Base-by-base conservation (phyloP, 495 filamentous ascomycete species). In the Mytilinidion resinicola region DNA sequence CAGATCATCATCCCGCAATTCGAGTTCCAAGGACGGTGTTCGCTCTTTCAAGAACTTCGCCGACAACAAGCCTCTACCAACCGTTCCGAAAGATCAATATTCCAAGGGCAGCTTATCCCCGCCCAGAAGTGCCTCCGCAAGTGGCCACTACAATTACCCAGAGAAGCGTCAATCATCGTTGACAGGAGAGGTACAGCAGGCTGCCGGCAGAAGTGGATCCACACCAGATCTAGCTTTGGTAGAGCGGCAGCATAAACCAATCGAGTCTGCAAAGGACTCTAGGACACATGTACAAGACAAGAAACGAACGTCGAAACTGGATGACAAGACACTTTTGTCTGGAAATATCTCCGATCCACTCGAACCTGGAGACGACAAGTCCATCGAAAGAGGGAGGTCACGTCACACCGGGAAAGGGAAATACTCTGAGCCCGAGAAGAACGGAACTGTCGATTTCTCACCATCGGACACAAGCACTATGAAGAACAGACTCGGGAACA, bases 41-140 rank as follows among this genome's bases (percentile, higher is more conserved):
- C 55, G 63, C 9, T 50, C 55, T 8, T 62, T 62, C 33, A 35
- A 59, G 20, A 62, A 56, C 34, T 56, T 55, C 30, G 36, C 56
- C 20, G 53, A 60, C 21, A 61, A 61, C 51, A 66, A 66, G 41
- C 63, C 63, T 15, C 53, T 66, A 9, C 63, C 63, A n/a, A 66
- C 21, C n/a, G 59, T 66, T 30, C 63, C 63, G 15, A 60, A 59
- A 41, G 63, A 66, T 36, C 46, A 52, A 43, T 53, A 55, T 11
- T 56, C 59, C 3, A 56, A 59, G 17, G 53, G 57, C 34, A 43
- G 19, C 3, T 36, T 57, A 9, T 48, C 59, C 19, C 36, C 55
- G 8, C 30, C 52, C 1, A 51, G 47, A 44, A 34, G 14, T 33
- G 63, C 59, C 20, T 25, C 49, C 4, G 46, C 17, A 15, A 15